Evolutionary conservation across 2,329 filamentous ascomycete genomes (phyloP).

Genomic region (Trichophyton simii): DNA sequence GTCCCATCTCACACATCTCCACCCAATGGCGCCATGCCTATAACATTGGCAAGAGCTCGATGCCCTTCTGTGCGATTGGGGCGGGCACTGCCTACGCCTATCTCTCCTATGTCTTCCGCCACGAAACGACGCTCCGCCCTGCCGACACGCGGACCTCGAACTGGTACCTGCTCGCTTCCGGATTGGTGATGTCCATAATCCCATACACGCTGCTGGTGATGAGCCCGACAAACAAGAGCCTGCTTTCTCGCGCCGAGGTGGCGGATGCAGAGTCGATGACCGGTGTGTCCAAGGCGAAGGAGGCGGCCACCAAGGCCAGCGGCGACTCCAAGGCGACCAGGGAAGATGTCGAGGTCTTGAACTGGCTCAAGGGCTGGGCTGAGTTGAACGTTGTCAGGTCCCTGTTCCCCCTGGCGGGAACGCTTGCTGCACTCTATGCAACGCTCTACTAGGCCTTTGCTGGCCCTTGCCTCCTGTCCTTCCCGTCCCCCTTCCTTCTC

Average conservation of each 20-base stretch:
- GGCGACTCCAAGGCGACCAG: slow-evolving; percentile 10
- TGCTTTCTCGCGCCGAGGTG: slow-evolving; percentile 19
- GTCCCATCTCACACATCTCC: slow-evolving; percentile 17
- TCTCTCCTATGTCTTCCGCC: slow-evolving; percentile 20
- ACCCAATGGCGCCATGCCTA: slow-evolving; percentile 22
- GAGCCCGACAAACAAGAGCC: slow-evolving; percentile 18
- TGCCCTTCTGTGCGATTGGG: slow-evolving; percentile 39
- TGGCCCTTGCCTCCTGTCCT: not conserved
- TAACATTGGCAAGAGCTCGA: slow-evolving; percentile 42
- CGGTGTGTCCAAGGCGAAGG: slow-evolving; percentile 13
- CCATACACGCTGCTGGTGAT: slow-evolving; percentile 24
- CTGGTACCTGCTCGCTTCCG: slow-evolving; percentile 20
- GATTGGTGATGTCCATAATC: slow-evolving; percentile 21
- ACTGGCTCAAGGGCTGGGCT: slow-evolving; percentile 12
- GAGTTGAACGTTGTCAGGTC: slow-evolving; percentile 10
- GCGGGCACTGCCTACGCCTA: slow-evolving; percentile 42
- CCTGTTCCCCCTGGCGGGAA: slow-evolving; percentile 10
- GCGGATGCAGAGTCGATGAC: slow-evolving; percentile 13
- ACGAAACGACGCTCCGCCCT: slow-evolving; percentile 7
- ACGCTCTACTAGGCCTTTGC: slow-evolving; percentile 1
- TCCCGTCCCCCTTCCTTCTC: not conserved
- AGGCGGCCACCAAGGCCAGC: slow-evolving; percentile 6
- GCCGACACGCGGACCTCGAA: slow-evolving; percentile 10
- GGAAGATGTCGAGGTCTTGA: slow-evolving; percentile 12
- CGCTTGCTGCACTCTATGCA: slow-evolving; percentile 9